Base-by-base conservation (phyloP, 495 filamentous ascomycete species). In the Saxophila tyrrhenica region DNA sequence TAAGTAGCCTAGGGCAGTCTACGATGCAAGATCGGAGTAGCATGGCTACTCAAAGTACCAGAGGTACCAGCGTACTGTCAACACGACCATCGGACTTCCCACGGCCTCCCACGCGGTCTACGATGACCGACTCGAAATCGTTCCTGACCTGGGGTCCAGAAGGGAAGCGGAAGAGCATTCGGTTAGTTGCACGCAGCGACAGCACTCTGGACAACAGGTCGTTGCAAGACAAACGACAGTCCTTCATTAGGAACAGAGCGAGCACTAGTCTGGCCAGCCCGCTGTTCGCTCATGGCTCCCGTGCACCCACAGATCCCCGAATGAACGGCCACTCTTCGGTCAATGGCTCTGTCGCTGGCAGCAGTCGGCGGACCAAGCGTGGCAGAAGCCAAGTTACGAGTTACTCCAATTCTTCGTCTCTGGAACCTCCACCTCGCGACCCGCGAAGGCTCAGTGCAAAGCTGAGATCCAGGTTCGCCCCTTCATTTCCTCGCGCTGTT, bases 201-300 rank as follows among this genome's bases (percentile, higher is more conserved):
- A 65, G 61, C 51, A 41, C 59, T 10, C 43, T 54, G 8, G 67
- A 69, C 52, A 51, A 51, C 11, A 46, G 64, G 11, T 54, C 65
- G 2, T 47, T 69, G 23, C 39, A 59, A n/a, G 65, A 69, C 23
- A 64, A 63, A 41, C 57, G 67, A 3, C 58, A 57, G 41, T 65
- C 61, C 24, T 67, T 59, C 53, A 66, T 69, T 19, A 52, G 60
- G 32, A 65, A 69, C 50, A 55, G 67, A 20, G 64, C 64, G 11
- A 62, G 51, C 25, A 57, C 50, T 16, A 58, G 55, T 35, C 13
- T 62, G 3, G 45, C 51, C 17, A 62, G 54, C 25, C 55, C 59
- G 35, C 51, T 62, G 1, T 58, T 58, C 23, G 35, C 59, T 16
- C 55, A 62, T 25, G 55, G 50, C 2, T 55, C 59, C 2, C 43